Percentiles rank a stretch among this genome's conserved stretches.
Conservation (phyloP, 306 rosid species). For the Amphicarpaea edgeworthii region DNA sequence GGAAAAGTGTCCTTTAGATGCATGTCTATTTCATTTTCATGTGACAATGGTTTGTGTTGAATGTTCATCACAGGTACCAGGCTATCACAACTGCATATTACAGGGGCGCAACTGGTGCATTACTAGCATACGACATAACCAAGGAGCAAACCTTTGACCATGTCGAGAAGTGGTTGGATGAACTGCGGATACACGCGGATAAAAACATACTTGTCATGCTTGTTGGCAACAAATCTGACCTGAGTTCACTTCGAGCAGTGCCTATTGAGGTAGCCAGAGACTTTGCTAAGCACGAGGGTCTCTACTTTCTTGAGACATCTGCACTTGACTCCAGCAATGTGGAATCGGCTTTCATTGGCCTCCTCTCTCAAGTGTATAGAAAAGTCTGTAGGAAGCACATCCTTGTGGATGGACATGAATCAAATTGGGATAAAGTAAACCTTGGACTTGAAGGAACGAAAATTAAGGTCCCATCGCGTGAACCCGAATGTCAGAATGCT, state of each 20-base stretch:
- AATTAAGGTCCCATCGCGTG: slow-evolving; percentile 65
- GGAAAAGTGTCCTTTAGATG: slow-evolving; percentile 9
- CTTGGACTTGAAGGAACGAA: slow-evolving; percentile 73
- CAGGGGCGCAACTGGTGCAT: slow-evolving; percentile 94
- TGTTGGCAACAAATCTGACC: slow-evolving; percentile 92
- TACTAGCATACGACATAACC: slow-evolving; percentile 89
- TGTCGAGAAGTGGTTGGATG: slow-evolving; percentile 83
- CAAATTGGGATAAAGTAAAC: slow-evolving; percentile 68
- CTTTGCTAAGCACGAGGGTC: slow-evolving; percentile 75
- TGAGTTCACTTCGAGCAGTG: slow-evolving; percentile 72
- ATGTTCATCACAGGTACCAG: slow-evolving; percentile 71
- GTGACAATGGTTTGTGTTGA: slow-evolving; percentile 42
- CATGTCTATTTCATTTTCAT: slow-evolving; percentile 36
- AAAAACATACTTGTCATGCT: slow-evolving; percentile 83
- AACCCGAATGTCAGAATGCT: slow-evolving; percentile 50
- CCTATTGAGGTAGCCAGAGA: slow-evolving; percentile 79
- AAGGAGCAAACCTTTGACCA: slow-evolving; percentile 81
- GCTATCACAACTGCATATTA: slow-evolving; percentile 98
- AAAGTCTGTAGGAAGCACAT: slow-evolving; percentile 72
- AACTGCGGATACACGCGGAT: slow-evolving; percentile 79
- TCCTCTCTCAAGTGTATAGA: slow-evolving; percentile 82
- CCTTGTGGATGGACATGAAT: slow-evolving; percentile 60
- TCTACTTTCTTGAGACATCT: slow-evolving; percentile 91
- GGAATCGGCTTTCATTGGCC: slow-evolving; percentile 76
- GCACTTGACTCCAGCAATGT: slow-evolving; percentile 92